Conservation (phyloP, 192 early-diverging fungal species). For the Gonapodya prolifera region DNA sequence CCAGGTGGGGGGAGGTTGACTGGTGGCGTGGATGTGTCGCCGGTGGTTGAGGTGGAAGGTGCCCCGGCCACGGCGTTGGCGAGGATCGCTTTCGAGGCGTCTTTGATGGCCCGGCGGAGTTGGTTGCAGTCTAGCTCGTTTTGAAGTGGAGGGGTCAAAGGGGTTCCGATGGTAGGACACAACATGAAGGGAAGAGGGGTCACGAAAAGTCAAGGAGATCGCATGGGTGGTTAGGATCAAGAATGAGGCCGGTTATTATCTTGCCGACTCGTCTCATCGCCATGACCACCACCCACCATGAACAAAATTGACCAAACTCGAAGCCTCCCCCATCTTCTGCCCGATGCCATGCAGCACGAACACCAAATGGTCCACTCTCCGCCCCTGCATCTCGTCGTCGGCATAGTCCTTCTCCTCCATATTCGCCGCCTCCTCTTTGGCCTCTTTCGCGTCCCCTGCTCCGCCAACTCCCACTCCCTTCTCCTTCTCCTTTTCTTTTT, state of each 20-base stretch:
- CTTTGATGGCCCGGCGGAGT: constrained; percentile 53
- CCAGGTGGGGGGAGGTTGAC: constrained; percentile 7
- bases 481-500: constrained; percentile 16
- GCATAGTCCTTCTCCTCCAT: constrained; percentile 37
- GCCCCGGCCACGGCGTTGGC: not conserved
- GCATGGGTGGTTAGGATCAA: not conserved
- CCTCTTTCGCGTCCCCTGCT: not conserved
- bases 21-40: not conserved
- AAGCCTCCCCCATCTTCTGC: constrained; percentile 62
- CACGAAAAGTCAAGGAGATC: too few relatives aligned
- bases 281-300: constrained; percentile 26
- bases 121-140: constrained; percentile 54
- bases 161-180: too few relatives aligned
- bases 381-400: constrained; percentile 41
- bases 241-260: not conserved
- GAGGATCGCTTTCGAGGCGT: constrained; percentile 13
- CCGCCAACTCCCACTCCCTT: not conserved
- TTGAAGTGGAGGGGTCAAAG: too few relatives aligned
- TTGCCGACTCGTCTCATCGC: too few relatives aligned
- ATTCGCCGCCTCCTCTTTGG: constrained; percentile 32
- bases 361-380: constrained; percentile 63
- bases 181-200: too few relatives aligned
- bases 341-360: constrained; percentile 78
- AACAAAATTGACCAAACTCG: constrained; percentile 52
- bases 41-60: not conserved